Evolutionary conservation across 257 asterid species (phyloP), one percentile per base, ranked within the genome.

Genomic region (Solanum chmielewskii): DNA sequence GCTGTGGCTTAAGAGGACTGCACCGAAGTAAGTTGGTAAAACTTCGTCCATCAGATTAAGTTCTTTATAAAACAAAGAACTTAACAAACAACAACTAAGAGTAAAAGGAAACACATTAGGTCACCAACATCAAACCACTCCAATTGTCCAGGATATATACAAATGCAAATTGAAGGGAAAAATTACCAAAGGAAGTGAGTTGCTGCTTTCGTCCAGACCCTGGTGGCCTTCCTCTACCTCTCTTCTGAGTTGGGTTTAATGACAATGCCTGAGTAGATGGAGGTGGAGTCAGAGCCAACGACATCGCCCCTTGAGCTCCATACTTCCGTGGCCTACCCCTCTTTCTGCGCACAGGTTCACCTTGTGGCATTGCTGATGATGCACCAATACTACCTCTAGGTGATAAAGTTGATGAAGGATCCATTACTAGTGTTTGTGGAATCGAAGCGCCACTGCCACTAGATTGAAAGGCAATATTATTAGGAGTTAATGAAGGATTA

Each of bases 251-350:
- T 62, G 92, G 89, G 37, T 91, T 82, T 75, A 93, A 86, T 14
- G 87, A 21, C 23, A 92, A 33, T 14, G 90, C 88, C 62, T 94
- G 89, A 88, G 90, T 81, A 14, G 98, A 90, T 71, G 93, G 80
- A 42, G 94, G 89, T 2, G 95, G 92, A 13, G 90, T 89, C 86
- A 93, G 84, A 16, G 91, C 91, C 88, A 92, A 89, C 0, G 96
- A 89, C 77, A 91, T 93, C 7, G 91, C 91, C 16, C 93, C 94
- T 87, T 90, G 94, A 15, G 91, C 93, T 75, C 98, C 98, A 86
- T 95, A 95, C 85, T 95, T 95, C 85, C 98, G 90, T 2, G 98
- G 98, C 84, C 98, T 93, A 37, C 98, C 98, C 76, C 98, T 88
- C 87, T 95, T 94, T 85, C 98, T 92, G 16, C 98, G 94, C 81